These are phyloP conservation scores for Penicillium diatomitis DNA, from an alignment of 495 filamentous ascomycete species.

Conservation along the genomic window DNA sequence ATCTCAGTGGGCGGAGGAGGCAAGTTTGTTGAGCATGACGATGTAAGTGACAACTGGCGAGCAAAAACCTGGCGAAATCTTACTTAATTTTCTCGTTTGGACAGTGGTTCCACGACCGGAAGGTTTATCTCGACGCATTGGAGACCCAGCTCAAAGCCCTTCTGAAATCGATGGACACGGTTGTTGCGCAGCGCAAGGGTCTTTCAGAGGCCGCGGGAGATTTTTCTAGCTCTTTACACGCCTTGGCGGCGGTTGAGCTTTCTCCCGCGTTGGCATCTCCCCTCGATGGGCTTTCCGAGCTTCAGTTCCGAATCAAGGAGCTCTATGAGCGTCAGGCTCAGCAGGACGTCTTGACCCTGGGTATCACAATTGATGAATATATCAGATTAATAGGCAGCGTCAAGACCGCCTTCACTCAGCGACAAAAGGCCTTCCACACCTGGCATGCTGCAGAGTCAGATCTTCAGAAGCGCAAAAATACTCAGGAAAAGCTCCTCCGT, in stretches of 20 bases:
- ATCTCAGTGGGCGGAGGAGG: conserved; percentile 60
- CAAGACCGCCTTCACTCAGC: conserved; percentile 83
- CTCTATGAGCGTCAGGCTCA: conserved; percentile 94
- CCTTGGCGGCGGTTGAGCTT: conserved; percentile 80
- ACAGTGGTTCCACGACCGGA: conserved; percentile 96
- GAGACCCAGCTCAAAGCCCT: conserved; percentile 92
- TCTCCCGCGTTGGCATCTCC: conserved; percentile 81
- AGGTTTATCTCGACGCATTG: conserved; percentile 85
- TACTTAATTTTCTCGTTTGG: conserved; percentile 2
- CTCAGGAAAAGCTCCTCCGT: conserved; percentile 83
- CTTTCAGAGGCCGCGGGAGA: conserved; percentile 89
- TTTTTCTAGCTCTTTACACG: conserved; percentile 83
- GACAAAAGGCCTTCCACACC: conserved; percentile 88
- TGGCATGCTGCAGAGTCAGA: conserved; percentile 89
- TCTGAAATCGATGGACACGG: conserved; percentile 85
- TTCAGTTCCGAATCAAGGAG: conserved; percentile 88
- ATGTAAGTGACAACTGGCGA: conserved; percentile 48
- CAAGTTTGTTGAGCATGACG: conserved; percentile 97
- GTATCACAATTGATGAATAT: conserved; percentile 97
- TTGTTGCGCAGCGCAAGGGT: conserved; percentile 82
- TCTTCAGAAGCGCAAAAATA: conserved; percentile 72
- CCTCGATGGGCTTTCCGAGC: conserved; percentile 79
- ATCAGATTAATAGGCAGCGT: conserved; percentile 89
- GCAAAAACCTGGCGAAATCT: not conserved
- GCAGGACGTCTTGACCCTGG: conserved; percentile 91